A percentile compares a stretch with the other conserved stretches of the same genome.
Evolutionary conservation across 257 asterid genomes (phyloP).

Genomic region (Penstemon davidsonii): DNA sequence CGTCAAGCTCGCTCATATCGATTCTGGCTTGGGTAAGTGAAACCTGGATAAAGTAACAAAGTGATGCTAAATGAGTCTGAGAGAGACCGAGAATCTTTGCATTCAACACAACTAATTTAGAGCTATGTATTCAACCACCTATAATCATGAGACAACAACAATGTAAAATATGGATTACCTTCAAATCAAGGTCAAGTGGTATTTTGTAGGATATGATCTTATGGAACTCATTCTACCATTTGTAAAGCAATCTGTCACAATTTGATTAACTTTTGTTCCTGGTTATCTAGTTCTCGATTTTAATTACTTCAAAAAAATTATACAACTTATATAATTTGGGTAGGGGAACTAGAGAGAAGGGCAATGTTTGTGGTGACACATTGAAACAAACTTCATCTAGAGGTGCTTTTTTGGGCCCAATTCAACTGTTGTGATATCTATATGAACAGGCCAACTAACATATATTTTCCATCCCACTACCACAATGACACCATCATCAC

Average conservation of each 20-base stretch:
- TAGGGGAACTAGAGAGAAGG: background rate
- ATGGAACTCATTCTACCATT: background rate
- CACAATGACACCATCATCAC: background rate
- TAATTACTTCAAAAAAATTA: background rate
- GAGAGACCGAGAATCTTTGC: slow-evolving; percentile 1
- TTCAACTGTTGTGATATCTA: background rate
- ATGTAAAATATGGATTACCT: slow-evolving; percentile 6
- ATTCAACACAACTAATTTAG: slow-evolving; percentile 12
- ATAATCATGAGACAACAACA: background rate
- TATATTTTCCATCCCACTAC: background rate
- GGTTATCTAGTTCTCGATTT: background rate
- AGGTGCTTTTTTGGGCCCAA: background rate
- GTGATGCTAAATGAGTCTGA: background rate
- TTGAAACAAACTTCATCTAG: slow-evolving; percentile 1
- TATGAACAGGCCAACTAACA: slow-evolving; percentile 2
- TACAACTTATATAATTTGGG: background rate
- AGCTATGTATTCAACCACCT: slow-evolving; percentile 2
- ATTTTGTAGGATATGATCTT: background rate
- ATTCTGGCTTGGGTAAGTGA: slow-evolving; percentile 98
- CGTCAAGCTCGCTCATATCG: slow-evolving; percentile 99
- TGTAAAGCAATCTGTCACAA: background rate
- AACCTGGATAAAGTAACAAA: slow-evolving; percentile 55
- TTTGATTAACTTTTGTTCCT: background rate
- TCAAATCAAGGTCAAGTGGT: slow-evolving; percentile 13
- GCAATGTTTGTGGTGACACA: background rate